Evolutionary conservation across 1,139 yeast genomes (phyloP), one percentile per base, ranked within the genome.

Genomic region (Pneumocystis canis): DNA sequence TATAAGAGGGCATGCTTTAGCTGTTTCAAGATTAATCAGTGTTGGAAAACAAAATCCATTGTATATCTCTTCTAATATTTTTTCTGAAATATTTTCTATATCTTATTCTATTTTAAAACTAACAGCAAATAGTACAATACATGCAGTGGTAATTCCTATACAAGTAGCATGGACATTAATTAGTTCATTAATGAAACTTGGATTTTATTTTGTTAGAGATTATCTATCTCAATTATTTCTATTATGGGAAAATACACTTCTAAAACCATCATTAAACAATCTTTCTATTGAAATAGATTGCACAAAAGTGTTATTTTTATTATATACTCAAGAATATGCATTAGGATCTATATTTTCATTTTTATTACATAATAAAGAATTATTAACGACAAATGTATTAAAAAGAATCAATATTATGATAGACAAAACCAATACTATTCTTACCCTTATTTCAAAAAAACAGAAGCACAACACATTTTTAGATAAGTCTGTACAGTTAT

Each of bases 151-250:
- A 47, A 47, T 47, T 25, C 54, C 28, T 47, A 28, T 47, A 47
- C 54, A 47, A 47, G 31, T 54, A n/a, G 61, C 35, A 37, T 47
- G 47, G 35, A 63, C 20, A 58, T 6, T 47, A 30, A 57, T n/a
- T 35, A 60, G 58, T 57, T 53, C 58, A 39, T 39, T 39, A 57
- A 67, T 67, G 41, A 69, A 65, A 54, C 62, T 63, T 16, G 61
- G 57, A 11, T 67, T 56, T 16, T 65, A 62, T 47, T n/a, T 59
- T 6, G 65, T 39, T 25, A 57, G 59, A 11, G 4, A 5, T 7
- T 14, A 18, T 39, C 4, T 57, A 11, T 39, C 59, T 11, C 33
- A 20, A 25, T 39, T 57, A 39, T 39, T 57, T 25, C 9, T 20
- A 39, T 39, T 57, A 35, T 57, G 59, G 59, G n/a, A 57, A 35